These are phyloP conservation scores for Saussurea involucrata DNA, from an alignment of 129 eudicot genomes.

Conservation along the genomic window DNA sequence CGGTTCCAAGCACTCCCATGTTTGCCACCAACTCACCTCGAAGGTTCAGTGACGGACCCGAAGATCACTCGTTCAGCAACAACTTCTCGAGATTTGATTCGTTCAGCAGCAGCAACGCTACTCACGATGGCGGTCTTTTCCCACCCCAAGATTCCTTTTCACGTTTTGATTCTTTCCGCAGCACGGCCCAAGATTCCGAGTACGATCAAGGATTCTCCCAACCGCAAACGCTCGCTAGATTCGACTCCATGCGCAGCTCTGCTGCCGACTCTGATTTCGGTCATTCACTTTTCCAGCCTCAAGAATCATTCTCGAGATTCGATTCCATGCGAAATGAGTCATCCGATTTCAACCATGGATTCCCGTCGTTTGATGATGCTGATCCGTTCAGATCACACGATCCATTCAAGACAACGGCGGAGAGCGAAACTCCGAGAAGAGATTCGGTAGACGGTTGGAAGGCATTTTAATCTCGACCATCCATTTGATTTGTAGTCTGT, in stretches of 20 bases:
- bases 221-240: conserved; percentile 39
- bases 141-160: conserved; percentile 44
- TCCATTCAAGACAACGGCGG: conserved; percentile 44
- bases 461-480: conserved; percentile 15
- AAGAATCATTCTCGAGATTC: conserved; percentile 53
- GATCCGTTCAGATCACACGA: conserved; percentile 57
- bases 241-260: conserved; percentile 60
- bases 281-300: conserved; percentile 50
- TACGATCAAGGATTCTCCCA: conserved; percentile 36
- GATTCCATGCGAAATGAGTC: conserved; percentile 55
- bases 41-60: conserved; percentile 42
- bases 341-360: conserved; percentile 44
- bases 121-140: conserved; percentile 48
- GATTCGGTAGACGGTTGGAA: conserved; percentile 29
- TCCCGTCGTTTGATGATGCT: conserved; percentile 71
- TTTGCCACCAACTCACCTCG: conserved; percentile 45
- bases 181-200: conserved; percentile 55
- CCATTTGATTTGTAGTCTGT: neutral
- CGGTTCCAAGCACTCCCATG: conserved; percentile 79
- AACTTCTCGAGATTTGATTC: conserved; percentile 49
- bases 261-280: conserved; percentile 52
- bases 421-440: conserved; percentile 30
- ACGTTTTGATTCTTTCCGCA: conserved; percentile 71
- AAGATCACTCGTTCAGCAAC: conserved; percentile 54
- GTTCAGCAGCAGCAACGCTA: conserved; percentile 22